Evolutionary conservation across 208 protist species (phyloP).

Genomic region (Crithidia fasciculata): DNA sequence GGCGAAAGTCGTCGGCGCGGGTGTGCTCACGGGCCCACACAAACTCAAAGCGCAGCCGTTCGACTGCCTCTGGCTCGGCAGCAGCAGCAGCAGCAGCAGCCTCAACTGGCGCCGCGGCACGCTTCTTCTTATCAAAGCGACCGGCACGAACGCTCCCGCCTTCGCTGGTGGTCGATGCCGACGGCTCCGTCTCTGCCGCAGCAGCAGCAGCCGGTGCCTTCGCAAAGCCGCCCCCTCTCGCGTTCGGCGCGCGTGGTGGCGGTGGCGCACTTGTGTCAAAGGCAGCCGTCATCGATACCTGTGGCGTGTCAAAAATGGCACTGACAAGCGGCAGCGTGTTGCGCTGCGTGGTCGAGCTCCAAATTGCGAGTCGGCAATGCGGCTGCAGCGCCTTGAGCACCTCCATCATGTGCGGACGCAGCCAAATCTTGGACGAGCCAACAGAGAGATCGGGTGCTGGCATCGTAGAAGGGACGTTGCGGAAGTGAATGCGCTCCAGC

Average conservation of each 20-base stretch:
- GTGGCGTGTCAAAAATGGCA: slow-evolving; percentile 56
- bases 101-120: neutral
- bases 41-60: slow-evolving; percentile 62
- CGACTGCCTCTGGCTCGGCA: neutral
- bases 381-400: slow-evolving; percentile 66
- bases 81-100: neutral
- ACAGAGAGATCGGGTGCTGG: slow-evolving; percentile 74
- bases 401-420: slow-evolving; percentile 73
- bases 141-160: slow-evolving; percentile 6
- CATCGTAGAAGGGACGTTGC: slow-evolving; percentile 59
- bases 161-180: neutral
- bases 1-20: slow-evolving; percentile 74
- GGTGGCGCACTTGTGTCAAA: neutral
- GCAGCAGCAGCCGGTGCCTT: neutral
- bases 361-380: slow-evolving; percentile 84
- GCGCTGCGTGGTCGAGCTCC: slow-evolving; percentile 86
- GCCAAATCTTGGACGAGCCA: slow-evolving; percentile 79
- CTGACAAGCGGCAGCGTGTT: slow-evolving; percentile 85
- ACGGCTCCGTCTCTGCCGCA: neutral
- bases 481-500: slow-evolving; percentile 80
- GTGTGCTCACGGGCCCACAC: slow-evolving; percentile 91
- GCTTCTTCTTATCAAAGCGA: slow-evolving; percentile 23
- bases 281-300: too few species aligned
- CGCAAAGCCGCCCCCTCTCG: slow-evolving; percentile 4
- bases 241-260: neutral